A percentile compares a stretch with the other conserved stretches of the same genome.
Evolutionary conservation across 2,329 filamentous ascomycete genomes (phyloP).

Genomic region (Cordyceps cicadae): DNA sequence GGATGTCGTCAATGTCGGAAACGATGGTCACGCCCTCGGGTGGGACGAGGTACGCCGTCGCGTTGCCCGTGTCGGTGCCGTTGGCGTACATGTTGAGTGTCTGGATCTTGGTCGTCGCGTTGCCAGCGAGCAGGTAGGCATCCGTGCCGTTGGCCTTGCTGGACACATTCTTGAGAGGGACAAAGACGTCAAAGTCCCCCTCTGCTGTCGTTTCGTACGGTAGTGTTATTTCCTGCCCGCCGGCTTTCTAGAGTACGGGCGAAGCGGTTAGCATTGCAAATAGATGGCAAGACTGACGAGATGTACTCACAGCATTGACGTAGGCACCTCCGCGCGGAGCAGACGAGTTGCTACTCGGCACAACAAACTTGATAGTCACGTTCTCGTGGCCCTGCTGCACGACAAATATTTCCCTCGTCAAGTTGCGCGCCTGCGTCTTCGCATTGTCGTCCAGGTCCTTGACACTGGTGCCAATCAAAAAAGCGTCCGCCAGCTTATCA

Average conservation of each 20-base stretch:
- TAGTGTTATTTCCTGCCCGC: conserved; percentile 53
- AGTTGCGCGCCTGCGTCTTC: conserved; percentile 61
- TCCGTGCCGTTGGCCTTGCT: conserved; percentile 16
- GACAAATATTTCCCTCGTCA: conserved; percentile 67
- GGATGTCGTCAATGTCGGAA: conserved; percentile 72
- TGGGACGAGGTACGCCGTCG: conserved; percentile 69
- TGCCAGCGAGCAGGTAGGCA: conserved; percentile 50
- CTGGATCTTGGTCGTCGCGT: conserved; percentile 56
- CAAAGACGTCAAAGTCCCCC: conserved; percentile 67
- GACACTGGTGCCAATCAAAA: conserved; percentile 50
- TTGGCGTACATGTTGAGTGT: conserved; percentile 60
- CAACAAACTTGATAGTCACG: conserved; percentile 51
- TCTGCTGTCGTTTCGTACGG: conserved; percentile 57
- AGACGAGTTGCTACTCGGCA: conserved; percentile 12
- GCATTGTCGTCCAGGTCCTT: conserved; percentile 48
- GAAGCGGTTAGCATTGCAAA: not conserved
- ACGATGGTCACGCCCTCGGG: conserved; percentile 61
- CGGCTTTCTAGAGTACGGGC: conserved; percentile 34
- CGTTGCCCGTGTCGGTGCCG: conserved; percentile 58
- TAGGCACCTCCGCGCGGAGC: conserved; percentile 41
- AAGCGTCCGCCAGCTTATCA: conserved; percentile 55
- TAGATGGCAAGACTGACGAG: not conserved
- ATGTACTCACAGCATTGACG: conserved; percentile 31
- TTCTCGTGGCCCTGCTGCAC: conserved; percentile 58
- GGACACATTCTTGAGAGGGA: conserved; percentile 37